Evolutionary conservation across 208 protist species (phyloP).

Genomic region (Leishmania tarentolae): DNA sequence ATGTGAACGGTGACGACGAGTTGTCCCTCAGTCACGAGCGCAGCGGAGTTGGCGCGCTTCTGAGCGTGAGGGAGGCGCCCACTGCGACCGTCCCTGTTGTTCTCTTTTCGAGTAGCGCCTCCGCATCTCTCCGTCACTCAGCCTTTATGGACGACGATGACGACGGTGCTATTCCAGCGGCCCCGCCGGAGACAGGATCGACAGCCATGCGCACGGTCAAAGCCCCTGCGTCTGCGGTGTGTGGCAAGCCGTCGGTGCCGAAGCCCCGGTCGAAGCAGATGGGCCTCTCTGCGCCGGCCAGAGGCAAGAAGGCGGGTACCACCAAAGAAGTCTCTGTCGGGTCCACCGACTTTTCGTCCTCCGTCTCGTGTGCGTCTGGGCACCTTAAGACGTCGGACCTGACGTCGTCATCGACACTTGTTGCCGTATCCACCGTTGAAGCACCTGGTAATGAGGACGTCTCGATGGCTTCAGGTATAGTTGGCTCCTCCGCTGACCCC

Average conservation of each 20-base stretch:
- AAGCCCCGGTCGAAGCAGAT: constrained; percentile 21
- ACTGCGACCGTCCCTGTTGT: background rate
- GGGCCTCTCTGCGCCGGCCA: background rate
- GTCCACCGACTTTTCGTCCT: background rate
- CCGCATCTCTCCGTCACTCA: background rate
- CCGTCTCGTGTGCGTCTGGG: background rate
- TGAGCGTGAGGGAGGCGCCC: constrained; percentile 4
- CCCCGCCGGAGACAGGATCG: background rate
- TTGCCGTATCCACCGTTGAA: background rate
- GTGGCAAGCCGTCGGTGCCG: constrained; percentile 4
- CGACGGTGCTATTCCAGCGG: background rate
- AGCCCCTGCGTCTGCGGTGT: background rate
- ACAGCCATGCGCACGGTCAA: background rate
- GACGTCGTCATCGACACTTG: background rate
- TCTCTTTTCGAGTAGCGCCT: background rate
- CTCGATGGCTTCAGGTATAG: background rate
- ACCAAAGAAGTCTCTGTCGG: background rate
- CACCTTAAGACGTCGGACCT: background rate
- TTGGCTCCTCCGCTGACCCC: background rate
- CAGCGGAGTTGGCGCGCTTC: background rate
- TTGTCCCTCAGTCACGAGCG: background rate
- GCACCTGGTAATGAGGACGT: background rate
- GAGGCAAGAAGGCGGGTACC: background rate
- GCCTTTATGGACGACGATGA: background rate
- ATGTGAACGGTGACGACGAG: constrained; percentile 13